Evolutionary conservation across 1,284 basidiomycete genomes (phyloP), one percentile per base, ranked within the genome.

Genomic region (Ustilago tritici): DNA sequence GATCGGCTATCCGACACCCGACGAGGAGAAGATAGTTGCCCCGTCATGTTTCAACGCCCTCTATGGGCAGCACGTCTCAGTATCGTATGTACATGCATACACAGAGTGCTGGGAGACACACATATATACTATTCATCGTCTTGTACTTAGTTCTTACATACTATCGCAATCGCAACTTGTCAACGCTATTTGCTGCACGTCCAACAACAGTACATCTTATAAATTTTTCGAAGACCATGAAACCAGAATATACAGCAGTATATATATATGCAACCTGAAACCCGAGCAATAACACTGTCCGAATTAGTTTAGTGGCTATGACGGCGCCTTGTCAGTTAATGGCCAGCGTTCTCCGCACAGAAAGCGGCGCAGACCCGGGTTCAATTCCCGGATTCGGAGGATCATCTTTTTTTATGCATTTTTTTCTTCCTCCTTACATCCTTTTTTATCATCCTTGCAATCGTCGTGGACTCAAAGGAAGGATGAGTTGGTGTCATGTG

Each of bases 241-340:
- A 28, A 3, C 23, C 23, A 3, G 0, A 3, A 0, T 28, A 23
- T 28, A 28, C 23, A 0, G 23, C 12, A 41, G 14, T 14, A 41
- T 14, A 15, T 41, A 41, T 41, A 4, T 14, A 2, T 1, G 15
- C 40, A 41, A 41, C 4, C 12, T 41, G 1, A 5, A 4, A 9
- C 1, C 1, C 9, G 2, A 17, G 1, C 10, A 14, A 65, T 36
- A 36, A 64, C 49, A 12, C 38, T 34, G 41, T 78, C 75, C 75
- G 75, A 78, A 78, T 78, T 78, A 78, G 76, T 78, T 78, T 78
- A 78, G 76, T 78, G 76, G 76, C 76, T 78, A 78, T 78, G 76
- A 78, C 76, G 76, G 76, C 76, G 71, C 76, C 76, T 78, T 78
- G 76, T 78, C 76, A 78, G 58, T 43, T 14, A 47, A 31, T 74